Evolutionary conservation across 305 asterid species (phyloP).

Genomic region (Fraxinus dipetala): DNA sequence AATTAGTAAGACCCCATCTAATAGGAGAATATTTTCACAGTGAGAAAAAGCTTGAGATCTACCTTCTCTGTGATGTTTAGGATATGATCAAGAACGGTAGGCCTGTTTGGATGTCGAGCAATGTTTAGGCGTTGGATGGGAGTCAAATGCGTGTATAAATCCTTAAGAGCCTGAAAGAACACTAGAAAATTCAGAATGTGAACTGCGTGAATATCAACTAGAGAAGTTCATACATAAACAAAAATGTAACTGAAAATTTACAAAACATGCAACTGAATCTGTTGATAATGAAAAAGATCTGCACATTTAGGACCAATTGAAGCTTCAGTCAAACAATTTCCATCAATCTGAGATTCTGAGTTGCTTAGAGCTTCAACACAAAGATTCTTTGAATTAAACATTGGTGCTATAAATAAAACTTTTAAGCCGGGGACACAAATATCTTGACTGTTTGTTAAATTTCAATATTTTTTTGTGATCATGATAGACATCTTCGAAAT

Average conservation of each 20-base stretch:
- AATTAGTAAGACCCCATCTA: constrained; percentile 12
- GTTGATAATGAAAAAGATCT: not conserved
- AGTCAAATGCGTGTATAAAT: constrained; percentile 43
- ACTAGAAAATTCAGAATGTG: not conserved
- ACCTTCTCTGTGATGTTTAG: constrained; percentile 49
- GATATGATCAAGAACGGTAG: constrained; percentile 50
- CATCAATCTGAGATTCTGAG: not conserved
- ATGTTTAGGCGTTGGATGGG: constrained; percentile 49
- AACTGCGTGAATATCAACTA: not conserved
- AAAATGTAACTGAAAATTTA: not conserved
- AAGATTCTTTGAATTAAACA: not conserved
- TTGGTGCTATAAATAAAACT: not conserved
- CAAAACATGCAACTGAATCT: not conserved
- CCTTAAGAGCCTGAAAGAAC: constrained; percentile 41
- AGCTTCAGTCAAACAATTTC: not conserved
- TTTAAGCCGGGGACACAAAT: not conserved
- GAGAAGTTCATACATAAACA: not conserved
- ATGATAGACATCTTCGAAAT: not conserved
- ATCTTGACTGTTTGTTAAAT: not conserved
- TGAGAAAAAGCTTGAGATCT: constrained; percentile 11
- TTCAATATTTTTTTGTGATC: not conserved
- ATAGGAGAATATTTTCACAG: not conserved
- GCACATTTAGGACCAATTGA: not conserved
- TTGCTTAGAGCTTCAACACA: not conserved
- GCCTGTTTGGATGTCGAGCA: constrained; percentile 52